A percentile compares a stretch with the other conserved stretches of the same genome.
These are phyloP conservation scores for Venturia effusa DNA, from an alignment of 2,329 filamentous ascomycete genomes.

Conservation along the genomic window DNA sequence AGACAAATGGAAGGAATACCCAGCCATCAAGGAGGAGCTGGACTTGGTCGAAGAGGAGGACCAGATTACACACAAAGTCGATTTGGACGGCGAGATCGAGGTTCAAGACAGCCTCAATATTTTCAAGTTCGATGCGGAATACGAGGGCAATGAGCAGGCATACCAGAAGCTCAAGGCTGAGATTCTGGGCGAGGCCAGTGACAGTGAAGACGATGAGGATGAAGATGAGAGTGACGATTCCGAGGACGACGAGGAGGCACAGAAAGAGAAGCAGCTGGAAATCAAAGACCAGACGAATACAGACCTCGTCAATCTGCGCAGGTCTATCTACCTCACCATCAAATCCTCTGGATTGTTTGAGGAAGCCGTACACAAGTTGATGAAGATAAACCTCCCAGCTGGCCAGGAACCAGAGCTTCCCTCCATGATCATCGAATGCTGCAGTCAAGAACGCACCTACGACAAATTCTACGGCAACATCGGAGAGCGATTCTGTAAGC, in stretches of 20 bases:
- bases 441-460: slow-evolving; percentile 92
- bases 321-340: slow-evolving; percentile 94
- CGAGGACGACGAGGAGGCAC: slow-evolving; percentile 61
- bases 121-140: slow-evolving; percentile 87
- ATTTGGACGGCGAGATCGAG: slow-evolving; percentile 73
- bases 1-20: slow-evolving; percentile 93
- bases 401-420: slow-evolving; percentile 85
- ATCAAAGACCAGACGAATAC: slow-evolving; percentile 98
- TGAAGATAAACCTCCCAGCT: slow-evolving; percentile 71
- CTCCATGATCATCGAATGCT: slow-evolving; percentile 95
- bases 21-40: slow-evolving; percentile 79
- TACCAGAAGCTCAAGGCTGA: slow-evolving; percentile 88
- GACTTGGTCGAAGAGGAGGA: slow-evolving; percentile 97
- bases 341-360: slow-evolving; percentile 95
- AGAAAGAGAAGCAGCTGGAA: slow-evolving; percentile 74
- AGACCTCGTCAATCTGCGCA: slow-evolving; percentile 82
- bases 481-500: slow-evolving; percentile 87
- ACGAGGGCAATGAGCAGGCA: slow-evolving; percentile 80
- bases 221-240: slow-evolving; percentile 57
- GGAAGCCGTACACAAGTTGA: slow-evolving; percentile 93
- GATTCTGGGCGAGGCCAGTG: slow-evolving; percentile 71
- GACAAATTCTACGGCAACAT: slow-evolving; percentile 95
- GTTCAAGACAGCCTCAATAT: slow-evolving; percentile 84
- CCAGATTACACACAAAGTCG: slow-evolving; percentile 82
- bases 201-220: slow-evolving; percentile 65